These are phyloP conservation scores for Solanum sejunctum DNA, from an alignment of 257 asterid species.

Conservation along the genomic window DNA sequence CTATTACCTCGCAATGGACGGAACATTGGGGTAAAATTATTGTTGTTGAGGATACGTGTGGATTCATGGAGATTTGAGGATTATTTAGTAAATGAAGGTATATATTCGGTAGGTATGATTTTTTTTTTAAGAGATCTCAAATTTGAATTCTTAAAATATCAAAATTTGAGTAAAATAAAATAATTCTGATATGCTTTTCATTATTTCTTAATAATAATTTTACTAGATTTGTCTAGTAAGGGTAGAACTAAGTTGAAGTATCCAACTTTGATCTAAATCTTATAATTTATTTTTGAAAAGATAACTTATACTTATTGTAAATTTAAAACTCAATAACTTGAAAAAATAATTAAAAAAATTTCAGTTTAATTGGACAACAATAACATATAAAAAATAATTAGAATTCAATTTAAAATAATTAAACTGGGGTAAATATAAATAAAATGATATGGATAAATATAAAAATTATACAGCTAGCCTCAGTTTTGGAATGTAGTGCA, in stretches of 20 bases:
- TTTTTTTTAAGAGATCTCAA: rapidly evolving
- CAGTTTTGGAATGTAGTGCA: background rate
- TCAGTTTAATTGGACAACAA: background rate
- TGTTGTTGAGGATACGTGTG: too few relatives aligned
- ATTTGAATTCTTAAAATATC: background rate
- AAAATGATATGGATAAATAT: background rate
- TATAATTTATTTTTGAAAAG: background rate
- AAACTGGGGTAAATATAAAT: background rate
- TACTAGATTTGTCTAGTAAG: too few relatives aligned
- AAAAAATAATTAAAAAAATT: too few relatives aligned
- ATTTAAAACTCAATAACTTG: background rate
- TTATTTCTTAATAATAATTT: background rate
- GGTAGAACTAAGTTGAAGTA: background rate
- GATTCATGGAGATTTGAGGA: background rate
- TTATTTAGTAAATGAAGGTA: background rate
- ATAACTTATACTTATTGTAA: background rate
- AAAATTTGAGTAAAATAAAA: background rate
- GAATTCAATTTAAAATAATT: background rate
- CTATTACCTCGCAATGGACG: too few relatives aligned
- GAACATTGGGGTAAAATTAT: too few relatives aligned
- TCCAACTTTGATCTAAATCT: background rate
- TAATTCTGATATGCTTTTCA: background rate
- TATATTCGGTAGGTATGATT: background rate
- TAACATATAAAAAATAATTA: background rate
- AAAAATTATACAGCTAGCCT: background rate